Conservation (phyloP, 2,329 filamentous ascomycete genomes). For the Alternaria ventricosa region DNA sequence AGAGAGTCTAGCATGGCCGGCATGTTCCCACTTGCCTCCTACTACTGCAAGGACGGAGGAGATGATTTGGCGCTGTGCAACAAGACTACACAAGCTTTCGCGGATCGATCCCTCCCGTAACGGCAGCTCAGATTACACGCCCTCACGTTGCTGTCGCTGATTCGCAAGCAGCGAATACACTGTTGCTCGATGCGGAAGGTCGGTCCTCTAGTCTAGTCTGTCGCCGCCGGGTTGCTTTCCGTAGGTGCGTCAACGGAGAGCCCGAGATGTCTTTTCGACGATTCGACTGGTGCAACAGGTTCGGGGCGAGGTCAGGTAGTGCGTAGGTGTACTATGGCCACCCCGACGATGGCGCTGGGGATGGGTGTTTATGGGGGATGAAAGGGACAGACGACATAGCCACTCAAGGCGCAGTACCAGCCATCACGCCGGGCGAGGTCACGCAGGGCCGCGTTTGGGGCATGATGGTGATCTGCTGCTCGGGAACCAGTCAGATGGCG, state of each 20-base stretch:
- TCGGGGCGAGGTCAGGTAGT: neutral
- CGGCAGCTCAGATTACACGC: constrained; percentile 30
- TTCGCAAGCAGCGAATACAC: constrained; percentile 21
- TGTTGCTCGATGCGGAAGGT: constrained; percentile 30
- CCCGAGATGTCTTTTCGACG: constrained; percentile 3
- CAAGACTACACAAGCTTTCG: constrained; percentile 35
- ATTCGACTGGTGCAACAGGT: constrained; percentile 15
- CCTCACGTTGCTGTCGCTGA: constrained; percentile 23
- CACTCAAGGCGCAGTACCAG: constrained; percentile 43
- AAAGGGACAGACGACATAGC: constrained; percentile 31
- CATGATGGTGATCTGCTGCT: constrained; percentile 38
- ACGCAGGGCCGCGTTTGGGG: constrained; percentile 38
- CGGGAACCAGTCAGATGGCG: constrained; percentile 12
- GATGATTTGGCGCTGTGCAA: constrained; percentile 6
- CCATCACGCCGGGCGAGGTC: constrained; percentile 31
- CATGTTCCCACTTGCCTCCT: constrained; percentile 18
- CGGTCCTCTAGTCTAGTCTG: constrained; percentile 11
- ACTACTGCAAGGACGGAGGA: constrained; percentile 6
- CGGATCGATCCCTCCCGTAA: constrained; percentile 34
- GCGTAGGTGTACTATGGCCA: constrained; percentile 1
- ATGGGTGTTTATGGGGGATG: constrained; percentile 11
- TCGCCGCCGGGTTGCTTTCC: constrained; percentile 6
- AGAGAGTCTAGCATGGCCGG: constrained; percentile 33
- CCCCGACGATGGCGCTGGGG: neutral
- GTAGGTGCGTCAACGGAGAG: constrained; percentile 2